Percentiles rank a stretch among this genome's conserved stretches.
Evolutionary conservation across 2,329 filamentous ascomycete species (phyloP).

Genomic region (Penicillium sp.): DNA sequence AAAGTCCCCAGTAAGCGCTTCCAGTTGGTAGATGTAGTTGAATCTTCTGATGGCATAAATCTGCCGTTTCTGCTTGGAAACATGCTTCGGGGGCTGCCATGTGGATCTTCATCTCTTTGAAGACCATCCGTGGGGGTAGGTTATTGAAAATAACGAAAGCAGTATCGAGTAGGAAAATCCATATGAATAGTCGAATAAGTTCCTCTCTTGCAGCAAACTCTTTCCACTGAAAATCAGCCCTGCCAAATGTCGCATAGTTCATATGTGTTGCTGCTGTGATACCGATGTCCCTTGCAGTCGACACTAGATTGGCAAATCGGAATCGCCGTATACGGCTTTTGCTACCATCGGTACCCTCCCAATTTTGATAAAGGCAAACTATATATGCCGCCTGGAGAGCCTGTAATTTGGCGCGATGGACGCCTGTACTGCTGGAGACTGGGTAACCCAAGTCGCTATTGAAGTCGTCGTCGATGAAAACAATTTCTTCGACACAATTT

Average conservation of each 20-base stretch:
- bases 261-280: conserved; percentile 32
- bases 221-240: conserved; percentile 38
- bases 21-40: conserved; percentile 17
- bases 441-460: conserved; percentile 31
- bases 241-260: conserved; percentile 26
- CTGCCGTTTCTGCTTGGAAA: conserved; percentile 39
- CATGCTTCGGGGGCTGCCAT: conserved; percentile 41
- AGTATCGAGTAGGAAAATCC: conserved; percentile 44
- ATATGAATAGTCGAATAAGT: conserved; percentile 39
- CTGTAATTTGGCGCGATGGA: conserved; percentile 33
- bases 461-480: conserved; percentile 43
- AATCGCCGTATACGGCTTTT: conserved; percentile 42
- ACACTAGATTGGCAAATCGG: conserved; percentile 42
- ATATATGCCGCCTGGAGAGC: conserved; percentile 44
- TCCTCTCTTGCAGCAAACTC: conserved; percentile 41
- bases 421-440: conserved; percentile 8
- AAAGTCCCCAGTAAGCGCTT: conserved; percentile 24
- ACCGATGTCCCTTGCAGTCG: conserved; percentile 39
- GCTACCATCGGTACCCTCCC: conserved; percentile 41
- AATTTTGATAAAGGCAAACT: conserved; percentile 47
- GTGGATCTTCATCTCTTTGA: conserved; percentile 46
- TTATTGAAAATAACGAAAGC: conserved; percentile 50
- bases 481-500: conserved; percentile 45
- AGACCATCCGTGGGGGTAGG: conserved; percentile 44
- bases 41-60: conserved; percentile 32